These are phyloP conservation scores for Tephrocybe sp. DNA, from an alignment of 768 basidiomycete species.

Conservation along the genomic window DNA sequence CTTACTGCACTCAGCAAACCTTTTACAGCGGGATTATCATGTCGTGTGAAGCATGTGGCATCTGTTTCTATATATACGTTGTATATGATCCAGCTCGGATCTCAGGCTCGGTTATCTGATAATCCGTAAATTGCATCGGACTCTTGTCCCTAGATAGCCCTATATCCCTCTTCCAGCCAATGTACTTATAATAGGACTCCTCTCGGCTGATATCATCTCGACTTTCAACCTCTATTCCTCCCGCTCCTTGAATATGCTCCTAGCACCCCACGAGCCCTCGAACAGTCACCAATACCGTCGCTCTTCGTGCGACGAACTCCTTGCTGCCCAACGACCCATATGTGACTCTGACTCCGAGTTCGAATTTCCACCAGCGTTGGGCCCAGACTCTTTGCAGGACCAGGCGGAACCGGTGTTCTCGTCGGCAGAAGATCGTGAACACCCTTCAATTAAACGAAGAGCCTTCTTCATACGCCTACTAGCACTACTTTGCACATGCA, in stretches of 20 bases:
- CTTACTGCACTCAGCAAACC: neutral
- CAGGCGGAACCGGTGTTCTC: neutral
- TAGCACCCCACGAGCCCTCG: neutral
- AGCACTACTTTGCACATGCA: constrained; percentile 70
- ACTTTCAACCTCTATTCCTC: neutral
- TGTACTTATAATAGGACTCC: constrained; percentile 2
- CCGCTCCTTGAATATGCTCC: neutral
- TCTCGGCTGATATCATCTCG: neutral
- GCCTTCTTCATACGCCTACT: constrained; percentile 52
- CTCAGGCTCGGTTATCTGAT: constrained; percentile 7
- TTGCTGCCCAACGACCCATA: constrained; percentile 13
- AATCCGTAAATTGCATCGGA: neutral
- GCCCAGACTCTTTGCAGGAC: constrained; percentile 23
- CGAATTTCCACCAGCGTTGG: constrained; percentile 16
- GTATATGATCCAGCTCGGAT: neutral
- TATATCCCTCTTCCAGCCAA: neutral
- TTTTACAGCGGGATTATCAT: constrained; percentile 6
- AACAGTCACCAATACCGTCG: constrained; percentile 21
- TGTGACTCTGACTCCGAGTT: constrained; percentile 18
- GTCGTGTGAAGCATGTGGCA: constrained; percentile 4
- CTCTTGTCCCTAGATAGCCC: neutral
- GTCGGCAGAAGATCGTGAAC: constrained; percentile 1
- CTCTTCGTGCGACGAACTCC: constrained; percentile 27
- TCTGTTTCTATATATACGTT: neutral
- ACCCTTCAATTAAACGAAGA: constrained; percentile 17